Conservation (phyloP, 2,329 filamentous ascomycete genomes). For the Calonectria henricotiae region DNA sequence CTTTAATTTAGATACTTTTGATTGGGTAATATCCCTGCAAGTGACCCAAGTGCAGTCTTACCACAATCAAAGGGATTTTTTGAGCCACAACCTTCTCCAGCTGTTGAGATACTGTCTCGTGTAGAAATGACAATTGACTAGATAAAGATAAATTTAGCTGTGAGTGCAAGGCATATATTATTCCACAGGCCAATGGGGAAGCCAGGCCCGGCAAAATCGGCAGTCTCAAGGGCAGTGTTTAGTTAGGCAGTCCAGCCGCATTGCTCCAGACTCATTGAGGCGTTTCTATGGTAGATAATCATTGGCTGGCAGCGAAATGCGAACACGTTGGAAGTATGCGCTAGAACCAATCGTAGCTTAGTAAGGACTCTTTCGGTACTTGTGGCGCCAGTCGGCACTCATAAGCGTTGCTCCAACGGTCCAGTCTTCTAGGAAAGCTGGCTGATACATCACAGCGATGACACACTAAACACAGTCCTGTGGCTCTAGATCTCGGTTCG, state of each 20-base stretch:
- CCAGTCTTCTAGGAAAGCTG: not conserved
- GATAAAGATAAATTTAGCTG: conserved; percentile 9
- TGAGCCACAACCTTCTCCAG: not conserved
- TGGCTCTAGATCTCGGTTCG: not conserved
- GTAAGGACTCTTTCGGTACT: not conserved
- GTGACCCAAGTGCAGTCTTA: too few relatives aligned
- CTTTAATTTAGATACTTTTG: too few relatives aligned
- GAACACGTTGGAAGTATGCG: conserved; percentile 1
- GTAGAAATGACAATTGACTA: too few relatives aligned
- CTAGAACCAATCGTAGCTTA: conserved; percentile 7
- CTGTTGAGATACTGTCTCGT: not conserved
- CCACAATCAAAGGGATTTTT: not conserved
- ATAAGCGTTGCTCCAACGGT: conserved; percentile 3
- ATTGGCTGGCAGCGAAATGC: not conserved
- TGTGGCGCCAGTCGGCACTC: conserved; percentile 9
- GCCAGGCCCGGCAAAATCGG: conserved; percentile 6
- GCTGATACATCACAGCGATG: not conserved
- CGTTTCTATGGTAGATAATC: not conserved
- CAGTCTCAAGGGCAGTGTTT: not conserved
- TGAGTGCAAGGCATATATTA: not conserved
- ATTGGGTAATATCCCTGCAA: too few relatives aligned
- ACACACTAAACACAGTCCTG: not conserved
- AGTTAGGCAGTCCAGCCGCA: conserved; percentile 21
- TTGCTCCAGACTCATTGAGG: conserved; percentile 14
- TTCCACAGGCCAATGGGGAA: not conserved